Base-by-base conservation (phyloP, 306 rosid genomes). In the Rubus idaeus region DNA sequence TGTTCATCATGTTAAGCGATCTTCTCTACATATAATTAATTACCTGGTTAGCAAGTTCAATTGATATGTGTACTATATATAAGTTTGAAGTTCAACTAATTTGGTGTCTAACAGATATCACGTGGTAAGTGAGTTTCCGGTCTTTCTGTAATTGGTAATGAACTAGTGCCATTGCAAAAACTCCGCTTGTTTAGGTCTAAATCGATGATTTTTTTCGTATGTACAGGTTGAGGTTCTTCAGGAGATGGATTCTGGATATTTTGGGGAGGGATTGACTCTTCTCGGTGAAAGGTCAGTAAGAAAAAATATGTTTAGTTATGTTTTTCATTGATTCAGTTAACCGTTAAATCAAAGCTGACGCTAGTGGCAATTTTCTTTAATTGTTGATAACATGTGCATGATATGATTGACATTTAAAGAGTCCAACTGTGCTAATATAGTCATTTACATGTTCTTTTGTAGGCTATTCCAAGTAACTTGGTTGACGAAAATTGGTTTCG, bases 261-360 rank as follows among this genome's bases (percentile, higher is more conserved):
- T 94, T 80, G 97, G 97, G 53, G 98, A 94, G 86, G 98, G 98
- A 76, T 85, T 94, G 79, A 89, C 98, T 80, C 91, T 90, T 74
- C 78, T 88, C 40, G 87, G 66, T 64, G 76, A 84, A 77, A 92
- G 96, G 98, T 94, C 50, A 76, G 91, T 53, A 60, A 78, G 56
- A 60, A 68, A 74, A 63, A 78, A 41, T 44, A 35, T 61, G 50
- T 66, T 82, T 13, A 71, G 18, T 45, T 68, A 66, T 45, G 49
- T 49, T 56, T 73, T 68, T 61, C 68, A 1, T 60, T 58, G 71
- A 41, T 73, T 47, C 10, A 18, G 17, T 50, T 50, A 53, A 47
- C 68, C 21, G 39, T 71, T 41, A 41, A 60, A 40, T 45, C 46
- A 30, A 77, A 51, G 67, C 37, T 26, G 74, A 58, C 4, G 0